These are phyloP conservation scores for Hydrangea macrophylla DNA, from an alignment of 148 eudicot genomes.

Conservation along the genomic window DNA sequence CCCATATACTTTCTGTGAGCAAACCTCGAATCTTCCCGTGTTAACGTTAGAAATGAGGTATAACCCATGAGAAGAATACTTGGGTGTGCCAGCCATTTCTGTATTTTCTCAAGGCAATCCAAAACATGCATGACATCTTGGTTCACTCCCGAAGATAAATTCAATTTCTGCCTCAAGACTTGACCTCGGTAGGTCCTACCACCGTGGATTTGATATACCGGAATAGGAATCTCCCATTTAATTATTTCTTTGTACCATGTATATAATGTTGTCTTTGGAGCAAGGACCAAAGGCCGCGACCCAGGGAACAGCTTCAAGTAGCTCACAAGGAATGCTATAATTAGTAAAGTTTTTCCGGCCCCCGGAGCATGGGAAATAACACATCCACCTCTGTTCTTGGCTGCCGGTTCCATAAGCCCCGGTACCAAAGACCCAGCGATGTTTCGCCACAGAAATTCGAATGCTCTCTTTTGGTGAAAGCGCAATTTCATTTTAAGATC, in stretches of 20 bases:
- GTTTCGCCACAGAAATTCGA: constrained; percentile 89
- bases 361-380: constrained; percentile 97
- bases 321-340: constrained; percentile 87
- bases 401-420: constrained; percentile 55
- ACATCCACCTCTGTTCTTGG: constrained; percentile 79
- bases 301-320: constrained; percentile 90
- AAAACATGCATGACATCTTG: constrained; percentile 85
- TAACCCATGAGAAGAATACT: constrained; percentile 98
- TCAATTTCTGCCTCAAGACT: constrained; percentile 52
- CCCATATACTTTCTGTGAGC: constrained; percentile 86
- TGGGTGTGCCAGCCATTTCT: constrained; percentile 91
- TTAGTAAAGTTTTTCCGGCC: constrained; percentile 91
- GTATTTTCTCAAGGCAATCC: constrained; percentile 89
- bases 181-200: constrained; percentile 75
- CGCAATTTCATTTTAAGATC: constrained; percentile 58
- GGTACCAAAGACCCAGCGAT: constrained; percentile 83
- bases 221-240: constrained; percentile 92
- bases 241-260: constrained; percentile 96
- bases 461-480: constrained; percentile 77
- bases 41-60: constrained; percentile 78
- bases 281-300: constrained; percentile 88
- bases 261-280: constrained; percentile 91
- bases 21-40: constrained; percentile 80
- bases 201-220: constrained; percentile 94
- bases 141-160: constrained; percentile 44